These are phyloP conservation scores for Raphanus sativus DNA, from an alignment of 345 rosid species.

Conservation along the genomic window DNA sequence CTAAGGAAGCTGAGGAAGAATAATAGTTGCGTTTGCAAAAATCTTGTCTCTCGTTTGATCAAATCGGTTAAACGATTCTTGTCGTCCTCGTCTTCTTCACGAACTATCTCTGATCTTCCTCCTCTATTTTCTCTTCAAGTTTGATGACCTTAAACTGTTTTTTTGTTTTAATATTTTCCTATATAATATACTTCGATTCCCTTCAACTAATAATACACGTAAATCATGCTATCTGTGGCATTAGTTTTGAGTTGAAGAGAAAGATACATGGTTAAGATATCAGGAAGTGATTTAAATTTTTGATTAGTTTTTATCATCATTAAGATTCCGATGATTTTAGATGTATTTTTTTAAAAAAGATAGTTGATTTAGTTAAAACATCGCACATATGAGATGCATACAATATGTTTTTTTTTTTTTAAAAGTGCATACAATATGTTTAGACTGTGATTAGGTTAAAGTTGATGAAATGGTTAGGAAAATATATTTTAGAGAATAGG, in stretches of 20 bases:
- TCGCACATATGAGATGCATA: background rate
- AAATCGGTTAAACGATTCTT: constrained; percentile 24
- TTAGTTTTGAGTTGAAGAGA: background rate
- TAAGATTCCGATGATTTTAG: background rate
- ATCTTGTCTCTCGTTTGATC: constrained; percentile 34
- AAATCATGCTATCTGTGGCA: background rate
- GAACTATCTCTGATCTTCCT: constrained; percentile 38
- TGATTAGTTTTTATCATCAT: background rate
- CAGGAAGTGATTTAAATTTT: background rate
- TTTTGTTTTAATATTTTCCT: background rate
- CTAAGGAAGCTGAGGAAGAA: constrained; percentile 64
- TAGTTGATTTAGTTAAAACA: background rate
- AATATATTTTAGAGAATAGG: background rate
- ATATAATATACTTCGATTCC: background rate
- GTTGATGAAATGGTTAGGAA: background rate
- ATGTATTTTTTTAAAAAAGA: background rate
- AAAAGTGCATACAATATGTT: background rate
- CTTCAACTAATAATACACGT: background rate
- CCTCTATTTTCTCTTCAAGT: constrained; percentile 38
- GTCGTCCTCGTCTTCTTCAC: constrained; percentile 29
- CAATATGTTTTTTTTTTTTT: background rate
- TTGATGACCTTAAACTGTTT: constrained; percentile 20
- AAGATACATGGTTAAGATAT: background rate
- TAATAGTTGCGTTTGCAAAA: constrained; percentile 29
- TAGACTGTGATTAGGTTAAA: background rate